Conservation (phyloP, 2,329 filamentous ascomycete species). For the Lachnellula cervina region DNA sequence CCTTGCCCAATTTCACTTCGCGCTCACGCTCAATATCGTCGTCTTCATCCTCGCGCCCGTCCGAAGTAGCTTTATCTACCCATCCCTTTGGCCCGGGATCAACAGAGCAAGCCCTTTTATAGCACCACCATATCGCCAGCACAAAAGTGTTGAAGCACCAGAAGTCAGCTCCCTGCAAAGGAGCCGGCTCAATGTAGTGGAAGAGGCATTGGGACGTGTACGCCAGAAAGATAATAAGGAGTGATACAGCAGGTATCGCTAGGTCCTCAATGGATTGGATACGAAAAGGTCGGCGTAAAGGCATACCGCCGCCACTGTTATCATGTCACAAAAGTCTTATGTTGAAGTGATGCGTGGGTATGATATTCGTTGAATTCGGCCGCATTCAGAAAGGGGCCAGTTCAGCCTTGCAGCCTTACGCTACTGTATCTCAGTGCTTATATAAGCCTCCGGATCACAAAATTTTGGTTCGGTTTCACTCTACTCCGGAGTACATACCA, state of each 20-base stretch:
- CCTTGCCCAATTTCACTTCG: slow-evolving; percentile 20
- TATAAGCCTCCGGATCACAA: too few relatives aligned
- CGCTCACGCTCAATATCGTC: slow-evolving; percentile 22
- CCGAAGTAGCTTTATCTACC: slow-evolving; percentile 17
- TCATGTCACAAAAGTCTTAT: background rate
- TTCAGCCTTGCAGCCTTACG: slow-evolving; percentile 1
- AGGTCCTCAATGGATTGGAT: slow-evolving; percentile 35
- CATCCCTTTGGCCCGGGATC: slow-evolving; percentile 50
- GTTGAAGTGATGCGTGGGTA: background rate
- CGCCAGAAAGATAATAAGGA: slow-evolving; percentile 63
- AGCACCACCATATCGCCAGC: slow-evolving; percentile 61
- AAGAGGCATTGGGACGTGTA: slow-evolving; percentile 72
- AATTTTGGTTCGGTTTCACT: too few relatives aligned
- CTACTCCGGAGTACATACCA: too few relatives aligned
- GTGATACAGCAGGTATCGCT: slow-evolving; percentile 63
- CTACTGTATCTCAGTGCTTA: background rate
- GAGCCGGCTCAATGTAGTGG: slow-evolving; percentile 54
- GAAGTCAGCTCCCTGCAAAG: slow-evolving; percentile 52
- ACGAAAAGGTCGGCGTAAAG: slow-evolving; percentile 4
- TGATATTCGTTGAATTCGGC: background rate
- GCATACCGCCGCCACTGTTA: background rate
- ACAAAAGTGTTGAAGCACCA: slow-evolving; percentile 63
- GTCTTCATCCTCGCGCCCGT: slow-evolving; percentile 1
- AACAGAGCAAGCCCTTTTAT: slow-evolving; percentile 56
- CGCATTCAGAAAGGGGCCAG: background rate